A percentile compares a stretch with the other conserved stretches of the same genome.
phyloP scores from a whole-genome alignment of 805 yeast genomes.

The Metschnikowia drakensbergensis region DNA sequence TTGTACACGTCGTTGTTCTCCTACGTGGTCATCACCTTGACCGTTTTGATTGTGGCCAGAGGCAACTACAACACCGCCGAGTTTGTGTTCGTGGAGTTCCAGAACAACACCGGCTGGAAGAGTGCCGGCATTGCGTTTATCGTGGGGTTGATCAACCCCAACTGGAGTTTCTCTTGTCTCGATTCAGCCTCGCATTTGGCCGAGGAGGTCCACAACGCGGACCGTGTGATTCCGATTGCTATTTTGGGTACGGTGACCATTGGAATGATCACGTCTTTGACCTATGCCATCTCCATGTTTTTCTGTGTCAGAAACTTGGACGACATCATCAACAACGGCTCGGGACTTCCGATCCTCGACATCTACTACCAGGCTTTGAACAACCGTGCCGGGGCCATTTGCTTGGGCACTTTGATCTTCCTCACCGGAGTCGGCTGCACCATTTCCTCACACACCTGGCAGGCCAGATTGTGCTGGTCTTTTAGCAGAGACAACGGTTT shows the following conservation, averaged over 20 bases:
- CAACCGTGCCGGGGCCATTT: constrained; percentile 33
- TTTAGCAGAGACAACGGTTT: constrained; percentile 43
- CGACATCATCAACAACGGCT: constrained; percentile 24
- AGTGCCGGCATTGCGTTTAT: constrained; percentile 20
- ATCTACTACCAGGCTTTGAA: constrained; percentile 38
- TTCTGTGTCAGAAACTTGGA: constrained; percentile 33
- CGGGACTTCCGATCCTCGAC: constrained; percentile 41
- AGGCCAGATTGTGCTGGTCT: constrained; percentile 42
- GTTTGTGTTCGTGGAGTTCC: constrained; percentile 24
- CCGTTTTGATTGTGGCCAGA: constrained; percentile 37
- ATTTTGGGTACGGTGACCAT: constrained; percentile 39
- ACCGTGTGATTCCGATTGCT: constrained; percentile 37
- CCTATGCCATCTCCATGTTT: constrained; percentile 40
- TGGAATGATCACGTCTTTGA: constrained; percentile 37
- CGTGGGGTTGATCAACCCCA: constrained; percentile 22
- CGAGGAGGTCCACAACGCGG: constrained; percentile 38
- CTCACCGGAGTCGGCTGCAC: constrained; percentile 38
- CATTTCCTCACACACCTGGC: constrained; percentile 41
- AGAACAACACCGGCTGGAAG: constrained; percentile 25
- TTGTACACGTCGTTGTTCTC: constrained; percentile 35
- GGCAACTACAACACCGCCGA: constrained; percentile 32
- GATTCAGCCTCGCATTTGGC: constrained; percentile 42
- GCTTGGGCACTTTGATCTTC: constrained; percentile 33
- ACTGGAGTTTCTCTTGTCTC: constrained; percentile 34
- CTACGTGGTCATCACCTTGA: constrained; percentile 32